phyloP scores from a whole-genome alignment of 78 protist genomes.

The Creolimax fragrantissima region DNA sequence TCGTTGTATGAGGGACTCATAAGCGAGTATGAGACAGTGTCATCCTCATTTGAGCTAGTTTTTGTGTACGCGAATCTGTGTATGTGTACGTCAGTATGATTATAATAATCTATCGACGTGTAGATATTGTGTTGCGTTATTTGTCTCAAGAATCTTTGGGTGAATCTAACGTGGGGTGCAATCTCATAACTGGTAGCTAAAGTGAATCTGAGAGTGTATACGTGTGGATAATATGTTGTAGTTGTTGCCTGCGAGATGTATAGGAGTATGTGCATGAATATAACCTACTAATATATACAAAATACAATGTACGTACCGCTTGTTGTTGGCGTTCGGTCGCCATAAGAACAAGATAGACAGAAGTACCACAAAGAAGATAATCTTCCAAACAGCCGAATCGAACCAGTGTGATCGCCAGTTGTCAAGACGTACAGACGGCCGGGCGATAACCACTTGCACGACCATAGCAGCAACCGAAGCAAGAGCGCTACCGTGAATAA shows the following conservation, averaged over 20 bases:
- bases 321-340: conserved; percentile 11
- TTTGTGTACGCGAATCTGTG: background rate
- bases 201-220: background rate
- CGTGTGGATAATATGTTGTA: no score
- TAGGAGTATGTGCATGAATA: background rate
- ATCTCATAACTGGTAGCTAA: background rate
- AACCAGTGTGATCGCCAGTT: conserved; percentile 2
- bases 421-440: background rate
- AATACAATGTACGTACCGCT: background rate
- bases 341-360: background rate
- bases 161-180: background rate
- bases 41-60: background rate
- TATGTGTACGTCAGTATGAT: background rate
- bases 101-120: no score
- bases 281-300: background rate
- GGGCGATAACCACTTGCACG: background rate
- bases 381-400: background rate
- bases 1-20: background rate
- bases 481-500: no score
- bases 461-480: background rate
- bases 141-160: background rate
- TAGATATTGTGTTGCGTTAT: background rate
- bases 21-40: background rate
- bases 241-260: no score
- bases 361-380: background rate